These are phyloP conservation scores for Penicillium sclerotiorum DNA, from an alignment of 2,329 filamentous ascomycete species.

Conservation along the genomic window DNA sequence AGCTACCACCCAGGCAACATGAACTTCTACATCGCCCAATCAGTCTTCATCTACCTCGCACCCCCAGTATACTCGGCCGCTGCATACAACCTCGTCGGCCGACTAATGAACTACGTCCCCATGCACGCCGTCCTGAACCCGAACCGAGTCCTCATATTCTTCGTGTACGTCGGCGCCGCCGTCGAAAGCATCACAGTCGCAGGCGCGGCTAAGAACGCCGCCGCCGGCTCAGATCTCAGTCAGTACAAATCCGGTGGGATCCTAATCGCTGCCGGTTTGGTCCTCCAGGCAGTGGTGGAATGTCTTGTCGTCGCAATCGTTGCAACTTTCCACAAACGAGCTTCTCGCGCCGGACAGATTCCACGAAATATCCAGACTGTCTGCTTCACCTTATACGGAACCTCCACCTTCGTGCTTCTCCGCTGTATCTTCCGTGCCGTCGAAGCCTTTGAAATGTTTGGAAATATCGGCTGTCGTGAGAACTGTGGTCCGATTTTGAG, in stretches of 20 bases:
- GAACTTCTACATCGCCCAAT: conserved; percentile 39
- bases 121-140: conserved; percentile 43
- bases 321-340: conserved; percentile 31
- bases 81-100: conserved; percentile 41
- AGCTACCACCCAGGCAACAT: conserved; percentile 31
- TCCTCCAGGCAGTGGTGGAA: conserved; percentile 39
- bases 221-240: conserved; percentile 20
- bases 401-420: conserved; percentile 35
- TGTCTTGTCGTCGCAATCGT: conserved; percentile 30
- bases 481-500: conserved; percentile 30
- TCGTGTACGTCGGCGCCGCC: conserved; percentile 39
- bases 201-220: conserved; percentile 30
- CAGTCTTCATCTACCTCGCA: conserved; percentile 36
- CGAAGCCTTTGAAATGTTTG: conserved; percentile 33
- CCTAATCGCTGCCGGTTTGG: conserved; percentile 29
- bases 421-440: conserved; percentile 42
- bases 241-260: conserved; percentile 27
- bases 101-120: conserved; percentile 42
- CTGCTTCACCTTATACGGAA: conserved; percentile 41
- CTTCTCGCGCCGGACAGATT: conserved; percentile 23
- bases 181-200: conserved; percentile 38
- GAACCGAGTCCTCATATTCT: conserved; percentile 36
- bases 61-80: conserved; percentile 43
- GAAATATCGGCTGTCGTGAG: conserved; percentile 21
- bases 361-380: conserved; percentile 34